These are phyloP conservation scores for Prunella vulgaris DNA, from an alignment of 257 asterid genomes.

Conservation along the genomic window DNA sequence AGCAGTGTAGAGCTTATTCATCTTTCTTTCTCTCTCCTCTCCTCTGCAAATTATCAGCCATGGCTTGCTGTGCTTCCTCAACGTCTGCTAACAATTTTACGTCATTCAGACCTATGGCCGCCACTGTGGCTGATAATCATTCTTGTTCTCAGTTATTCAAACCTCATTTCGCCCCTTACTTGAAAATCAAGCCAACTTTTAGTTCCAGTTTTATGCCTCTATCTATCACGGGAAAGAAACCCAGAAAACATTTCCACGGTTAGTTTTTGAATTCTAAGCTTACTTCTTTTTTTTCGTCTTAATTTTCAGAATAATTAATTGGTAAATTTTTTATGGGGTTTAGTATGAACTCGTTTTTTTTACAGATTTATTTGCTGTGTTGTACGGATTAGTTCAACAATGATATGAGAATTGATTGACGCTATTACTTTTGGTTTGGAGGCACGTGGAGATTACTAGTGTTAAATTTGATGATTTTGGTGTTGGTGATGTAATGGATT, in stretches of 20 bases:
- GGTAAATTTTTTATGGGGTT: constrained; percentile 5
- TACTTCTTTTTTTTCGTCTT: not conserved
- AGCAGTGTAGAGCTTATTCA: constrained; percentile 4
- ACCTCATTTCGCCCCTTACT: constrained; percentile 29
- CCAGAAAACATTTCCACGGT: constrained; percentile 44
- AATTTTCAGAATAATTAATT: not conserved
- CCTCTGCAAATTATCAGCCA: constrained; percentile 19
- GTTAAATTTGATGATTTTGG: not conserved
- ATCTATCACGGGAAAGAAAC: constrained; percentile 32
- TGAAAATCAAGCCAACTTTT: constrained; percentile 35
- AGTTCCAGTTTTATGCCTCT: constrained; percentile 34
- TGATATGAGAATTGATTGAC: not conserved
- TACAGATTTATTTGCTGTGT: not conserved
- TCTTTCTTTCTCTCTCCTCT: not conserved
- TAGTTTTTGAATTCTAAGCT: not conserved
- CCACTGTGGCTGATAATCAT: constrained; percentile 3
- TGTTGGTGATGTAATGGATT: not conserved
- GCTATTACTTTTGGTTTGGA: not conserved
- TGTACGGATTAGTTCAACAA: not conserved
- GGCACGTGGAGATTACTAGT: constrained; percentile 3
- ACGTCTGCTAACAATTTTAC: constrained; percentile 21
- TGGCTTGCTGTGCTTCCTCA: constrained; percentile 32
- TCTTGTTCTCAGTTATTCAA: constrained; percentile 22
- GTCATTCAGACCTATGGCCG: constrained; percentile 32
- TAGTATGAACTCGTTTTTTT: not conserved